These are phyloP conservation scores for Cytospora chrysosperma DNA, from an alignment of 2,329 filamentous ascomycete genomes.

Conservation along the genomic window DNA sequence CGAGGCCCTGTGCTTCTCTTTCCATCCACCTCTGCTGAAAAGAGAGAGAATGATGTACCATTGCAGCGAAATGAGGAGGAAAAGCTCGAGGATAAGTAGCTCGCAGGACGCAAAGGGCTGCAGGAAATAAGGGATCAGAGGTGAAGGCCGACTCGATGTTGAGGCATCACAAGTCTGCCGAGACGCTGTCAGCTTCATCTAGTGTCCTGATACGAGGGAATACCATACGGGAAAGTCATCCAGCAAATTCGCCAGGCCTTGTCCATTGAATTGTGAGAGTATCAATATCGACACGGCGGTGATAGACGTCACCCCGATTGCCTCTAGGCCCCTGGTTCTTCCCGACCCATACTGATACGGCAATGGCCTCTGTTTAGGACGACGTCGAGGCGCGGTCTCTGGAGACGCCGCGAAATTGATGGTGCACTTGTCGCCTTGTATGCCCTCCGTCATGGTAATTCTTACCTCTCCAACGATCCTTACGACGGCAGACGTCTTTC, in stretches of 20 bases:
- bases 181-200: neutral
- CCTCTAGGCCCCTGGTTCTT: neutral
- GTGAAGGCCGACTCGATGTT: neutral
- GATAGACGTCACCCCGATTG: neutral
- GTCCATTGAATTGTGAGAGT: neutral
- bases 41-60: neutral
- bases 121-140: neutral
- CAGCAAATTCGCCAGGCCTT: neutral
- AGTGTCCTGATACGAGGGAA: neutral
- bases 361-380: neutral
- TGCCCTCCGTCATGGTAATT: neutral
- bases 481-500: too few relatives aligned
- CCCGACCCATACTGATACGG: neutral
- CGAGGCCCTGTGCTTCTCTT: neutral
- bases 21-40: neutral
- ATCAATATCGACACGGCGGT: neutral
- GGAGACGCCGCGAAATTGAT: neutral
- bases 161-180: neutral
- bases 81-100: neutral
- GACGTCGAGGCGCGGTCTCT: neutral
- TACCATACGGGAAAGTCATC: neutral
- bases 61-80: neutral
- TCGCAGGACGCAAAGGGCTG: neutral
- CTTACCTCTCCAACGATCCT: neutral
- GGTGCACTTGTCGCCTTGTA: neutral